These are phyloP conservation scores for Pisolithus sp. DNA, from an alignment of 768 basidiomycete genomes.

Conservation along the genomic window DNA sequence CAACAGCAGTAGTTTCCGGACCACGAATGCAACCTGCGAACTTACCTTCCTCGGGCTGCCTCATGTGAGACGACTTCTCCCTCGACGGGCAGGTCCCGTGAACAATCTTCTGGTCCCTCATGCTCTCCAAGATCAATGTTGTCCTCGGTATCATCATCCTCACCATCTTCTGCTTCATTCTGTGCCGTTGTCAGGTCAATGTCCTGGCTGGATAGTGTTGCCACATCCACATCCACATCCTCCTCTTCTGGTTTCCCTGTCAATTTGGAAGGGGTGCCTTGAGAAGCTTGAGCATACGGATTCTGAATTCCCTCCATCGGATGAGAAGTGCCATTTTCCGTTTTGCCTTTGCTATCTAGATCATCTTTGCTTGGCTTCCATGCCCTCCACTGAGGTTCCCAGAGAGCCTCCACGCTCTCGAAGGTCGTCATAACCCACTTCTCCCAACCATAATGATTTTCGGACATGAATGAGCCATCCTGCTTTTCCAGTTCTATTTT, in stretches of 20 bases:
- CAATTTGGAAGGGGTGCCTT: constrained; percentile 9
- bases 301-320: constrained; percentile 12
- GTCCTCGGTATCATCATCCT: constrained; percentile 13
- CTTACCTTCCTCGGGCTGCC: background rate
- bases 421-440: constrained; percentile 80
- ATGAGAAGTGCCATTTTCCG: constrained; percentile 20
- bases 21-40: too few species aligned
- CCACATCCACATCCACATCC: constrained; percentile 27
- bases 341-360: constrained; percentile 13
- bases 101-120: constrained; percentile 2
- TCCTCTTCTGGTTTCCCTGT: constrained; percentile 1
- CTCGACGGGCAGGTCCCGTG: background rate
- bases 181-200: constrained; percentile 22
- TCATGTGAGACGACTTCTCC: background rate
- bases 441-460: constrained; percentile 47
- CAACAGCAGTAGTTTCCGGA: background rate
- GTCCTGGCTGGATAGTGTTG: constrained; percentile 27
- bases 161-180: constrained; percentile 14
- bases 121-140: constrained; percentile 8
- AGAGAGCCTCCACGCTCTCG: constrained; percentile 83
- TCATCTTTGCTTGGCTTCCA: constrained; percentile 42
- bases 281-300: constrained; percentile 20
- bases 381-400: constrained; percentile 56
- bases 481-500: constrained; percentile 48
- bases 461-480: constrained; percentile 17